Percentiles rank a stretch among this genome's conserved stretches.
These are phyloP conservation scores for Suillus alpinus DNA, from an alignment of 768 basidiomycete species.

Conservation along the genomic window DNA sequence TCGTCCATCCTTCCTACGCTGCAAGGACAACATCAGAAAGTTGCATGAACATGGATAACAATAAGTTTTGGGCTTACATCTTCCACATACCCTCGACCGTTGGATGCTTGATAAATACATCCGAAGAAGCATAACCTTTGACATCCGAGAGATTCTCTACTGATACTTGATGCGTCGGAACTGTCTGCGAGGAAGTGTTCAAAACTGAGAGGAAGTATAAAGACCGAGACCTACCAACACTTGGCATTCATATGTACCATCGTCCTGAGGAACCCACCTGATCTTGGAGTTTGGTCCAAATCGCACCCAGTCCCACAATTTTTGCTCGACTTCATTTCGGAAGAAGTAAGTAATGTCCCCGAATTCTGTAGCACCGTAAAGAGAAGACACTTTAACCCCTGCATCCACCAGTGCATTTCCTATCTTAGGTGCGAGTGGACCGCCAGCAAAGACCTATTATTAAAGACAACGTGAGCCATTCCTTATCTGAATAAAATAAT, in stretches of 20 bases:
- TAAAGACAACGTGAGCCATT: background rate
- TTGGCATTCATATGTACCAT: conserved; percentile 38
- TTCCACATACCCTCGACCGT: conserved; percentile 41
- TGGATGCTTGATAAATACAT: conserved; percentile 44
- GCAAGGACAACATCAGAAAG: background rate
- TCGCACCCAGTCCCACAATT: conserved; percentile 35
- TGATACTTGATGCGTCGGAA: conserved; percentile 23
- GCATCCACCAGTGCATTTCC: conserved; percentile 34
- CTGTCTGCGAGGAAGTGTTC: conserved; percentile 17
- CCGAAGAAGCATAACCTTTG: conserved; percentile 42
- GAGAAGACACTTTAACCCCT: conserved; percentile 31
- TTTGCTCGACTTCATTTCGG: conserved; percentile 16
- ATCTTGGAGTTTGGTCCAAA: conserved; percentile 21
- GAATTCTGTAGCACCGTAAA: conserved; percentile 42
- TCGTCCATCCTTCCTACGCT: conserved; percentile 41
- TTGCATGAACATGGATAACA: background rate
- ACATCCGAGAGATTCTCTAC: conserved; percentile 36
- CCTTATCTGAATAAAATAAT: background rate
- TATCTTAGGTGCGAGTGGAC: conserved; percentile 33
- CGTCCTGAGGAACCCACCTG: conserved; percentile 35
- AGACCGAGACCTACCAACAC: conserved; percentile 27
- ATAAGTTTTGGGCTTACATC: conserved; percentile 26
- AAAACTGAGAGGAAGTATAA: background rate
- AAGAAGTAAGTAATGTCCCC: conserved; percentile 17
- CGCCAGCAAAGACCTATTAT: conserved; percentile 33